Conservation (phyloP, 2,329 filamentous ascomycete genomes). For the Sordariomycetes sp. region DNA sequence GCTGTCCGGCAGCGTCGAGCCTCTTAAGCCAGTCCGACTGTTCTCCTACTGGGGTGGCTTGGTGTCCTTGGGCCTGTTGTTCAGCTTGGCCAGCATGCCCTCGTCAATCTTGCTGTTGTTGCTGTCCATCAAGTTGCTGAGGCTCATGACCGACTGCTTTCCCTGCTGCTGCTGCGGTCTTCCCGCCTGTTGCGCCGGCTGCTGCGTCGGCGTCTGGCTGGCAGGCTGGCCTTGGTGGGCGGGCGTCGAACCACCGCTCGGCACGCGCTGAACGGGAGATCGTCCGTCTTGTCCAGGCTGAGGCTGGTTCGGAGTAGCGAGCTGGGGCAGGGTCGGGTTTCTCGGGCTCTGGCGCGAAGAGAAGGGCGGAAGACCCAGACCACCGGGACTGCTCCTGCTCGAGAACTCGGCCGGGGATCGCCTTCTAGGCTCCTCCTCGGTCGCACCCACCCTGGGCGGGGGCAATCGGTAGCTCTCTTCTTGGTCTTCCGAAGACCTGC, state of each 20-base stretch:
- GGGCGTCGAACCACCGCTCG: conserved; percentile 25
- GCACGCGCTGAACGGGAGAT: conserved; percentile 26
- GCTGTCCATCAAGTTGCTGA: conserved; percentile 41
- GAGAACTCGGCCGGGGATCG: conserved; percentile 42
- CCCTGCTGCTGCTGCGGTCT: conserved; percentile 11
- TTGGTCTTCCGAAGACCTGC: conserved; percentile 27
- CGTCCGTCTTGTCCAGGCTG: conserved; percentile 14
- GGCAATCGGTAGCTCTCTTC: conserved; percentile 34
- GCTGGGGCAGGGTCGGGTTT: conserved; percentile 26
- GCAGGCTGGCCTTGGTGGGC: conserved; percentile 12
- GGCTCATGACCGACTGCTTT: conserved; percentile 38
- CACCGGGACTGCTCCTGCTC: conserved; percentile 36
- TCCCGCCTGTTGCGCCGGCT: conserved; percentile 3
- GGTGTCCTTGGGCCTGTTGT: conserved; percentile 20
- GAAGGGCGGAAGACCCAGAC: conserved; percentile 26
- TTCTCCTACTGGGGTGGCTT: not conserved
- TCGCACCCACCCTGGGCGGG: conserved; percentile 28
- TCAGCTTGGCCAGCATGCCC: conserved; percentile 43
- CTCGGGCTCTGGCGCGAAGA: conserved; percentile 26
- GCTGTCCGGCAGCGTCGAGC: conserved; percentile 4
- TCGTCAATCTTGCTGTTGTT: conserved; percentile 48
- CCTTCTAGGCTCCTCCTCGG: conserved; percentile 39
- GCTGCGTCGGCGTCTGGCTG: conserved; percentile 2
- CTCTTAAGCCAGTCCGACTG: not conserved
- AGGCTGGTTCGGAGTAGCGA: conserved; percentile 10